Evolutionary conservation across 2,329 filamentous ascomycete genomes (phyloP), one percentile per base, ranked within the genome.

Genomic region (Cyanodermella asteris): DNA sequence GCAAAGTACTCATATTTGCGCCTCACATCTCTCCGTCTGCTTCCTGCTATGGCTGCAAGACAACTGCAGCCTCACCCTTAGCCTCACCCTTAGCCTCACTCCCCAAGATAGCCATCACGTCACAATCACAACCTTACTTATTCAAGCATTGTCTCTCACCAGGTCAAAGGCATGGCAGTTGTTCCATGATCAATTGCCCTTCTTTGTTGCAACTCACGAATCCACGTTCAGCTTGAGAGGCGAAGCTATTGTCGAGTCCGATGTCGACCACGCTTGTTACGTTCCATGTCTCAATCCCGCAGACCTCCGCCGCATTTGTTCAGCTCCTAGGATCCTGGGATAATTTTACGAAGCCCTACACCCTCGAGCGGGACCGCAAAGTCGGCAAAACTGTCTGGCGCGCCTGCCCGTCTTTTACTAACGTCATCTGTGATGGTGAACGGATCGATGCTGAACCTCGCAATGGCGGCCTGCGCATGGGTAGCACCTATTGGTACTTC

Each of bases 401-500:
- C 41, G 84, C 81, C 21, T 91, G 80, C 46, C 76, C 87, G 53
- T 66, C 66, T 18, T 91, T 91, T 49, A 68, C 72, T 33, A 69
- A 87, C 45, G 87, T 90, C 42, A 69, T 78, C 38, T 80, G 72
- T 39, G 78, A 90, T 48, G 77, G 80, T 29, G 60, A 72, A 31
- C 45, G 56, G 24, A 47, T 55, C 11, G 40, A 52, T 36, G 48
- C 47, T 13, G 51, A 56, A 17, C 66, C 64, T 38, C 65, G 78
- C 38, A 64, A 65, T 36, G 81, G 81, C 29, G 82, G 75, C 26
- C 60, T 93, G 34, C 87, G 74, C 48, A 91, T 91, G 76, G 82
- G 82, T 22, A 69, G 74, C 31, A 87, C 73, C 10, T 93, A 93
- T 50, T 93, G 84, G 62, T 94, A 91, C 57, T 93, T 87, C 51